These are phyloP conservation scores for Malus sieversii DNA, from an alignment of 306 rosid genomes.

Conservation along the genomic window DNA sequence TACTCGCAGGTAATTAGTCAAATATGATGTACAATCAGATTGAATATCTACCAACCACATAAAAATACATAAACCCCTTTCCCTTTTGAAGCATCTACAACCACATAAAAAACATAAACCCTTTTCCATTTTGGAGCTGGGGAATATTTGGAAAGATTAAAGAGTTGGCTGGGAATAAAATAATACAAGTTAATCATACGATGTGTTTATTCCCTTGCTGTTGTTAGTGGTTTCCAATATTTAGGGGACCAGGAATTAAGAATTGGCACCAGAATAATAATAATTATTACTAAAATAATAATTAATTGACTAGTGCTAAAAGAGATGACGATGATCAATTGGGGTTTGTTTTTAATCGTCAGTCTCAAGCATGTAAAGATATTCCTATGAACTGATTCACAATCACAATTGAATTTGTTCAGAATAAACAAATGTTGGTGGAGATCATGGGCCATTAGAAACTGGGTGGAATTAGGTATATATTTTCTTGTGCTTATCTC, in stretches of 20 bases:
- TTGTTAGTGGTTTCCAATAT: conserved; percentile 1
- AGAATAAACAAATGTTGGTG: not conserved
- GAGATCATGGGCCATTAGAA: not conserved
- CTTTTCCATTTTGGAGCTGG: not conserved
- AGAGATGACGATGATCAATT: too few relatives aligned
- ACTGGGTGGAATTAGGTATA: not conserved
- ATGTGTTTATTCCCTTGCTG: conserved; percentile 15
- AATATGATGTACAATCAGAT: not conserved
- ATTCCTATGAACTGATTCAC: conserved; percentile 6
- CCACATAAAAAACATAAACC: not conserved
- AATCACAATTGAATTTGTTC: not conserved
- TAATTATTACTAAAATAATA: not conserved
- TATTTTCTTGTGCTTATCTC: too few relatives aligned
- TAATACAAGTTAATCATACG: conserved; percentile 9
- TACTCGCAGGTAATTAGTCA: too few relatives aligned
- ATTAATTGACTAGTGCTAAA: too few relatives aligned
- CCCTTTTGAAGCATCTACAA: not conserved
- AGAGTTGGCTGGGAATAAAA: conserved; percentile 7
- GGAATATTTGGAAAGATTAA: conserved; percentile 8
- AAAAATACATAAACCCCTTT: too few relatives aligned
- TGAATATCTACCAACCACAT: conserved; percentile 8
- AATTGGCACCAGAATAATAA: not conserved
- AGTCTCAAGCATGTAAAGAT: not conserved
- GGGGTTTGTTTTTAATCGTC: too few relatives aligned
- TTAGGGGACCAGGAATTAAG: not conserved